A percentile compares a stretch with the other conserved stretches of the same genome.
These are phyloP conservation scores for Pneumocystis sp. DNA, from an alignment of 1,139 yeast species.

Conservation along the genomic window DNA sequence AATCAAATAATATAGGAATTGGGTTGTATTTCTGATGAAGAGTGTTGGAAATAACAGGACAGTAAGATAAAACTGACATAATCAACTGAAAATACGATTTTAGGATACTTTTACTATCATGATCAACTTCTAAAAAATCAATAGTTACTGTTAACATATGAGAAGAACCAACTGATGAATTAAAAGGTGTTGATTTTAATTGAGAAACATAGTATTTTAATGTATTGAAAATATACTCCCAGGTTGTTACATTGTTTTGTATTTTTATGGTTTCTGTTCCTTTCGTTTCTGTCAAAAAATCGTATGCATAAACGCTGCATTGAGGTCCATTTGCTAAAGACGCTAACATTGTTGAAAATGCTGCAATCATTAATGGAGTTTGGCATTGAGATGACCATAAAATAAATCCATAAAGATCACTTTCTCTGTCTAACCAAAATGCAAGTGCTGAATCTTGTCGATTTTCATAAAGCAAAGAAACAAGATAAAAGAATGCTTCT, in stretches of 20 bases:
- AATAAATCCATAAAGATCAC: slow-evolving; percentile 57
- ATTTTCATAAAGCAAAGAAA: slow-evolving; percentile 52
- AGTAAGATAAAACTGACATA: slow-evolving; percentile 35
- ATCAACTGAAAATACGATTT: slow-evolving; percentile 54
- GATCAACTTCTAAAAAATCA: slow-evolving; percentile 44
- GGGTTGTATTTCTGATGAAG: slow-evolving; percentile 23
- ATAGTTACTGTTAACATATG: slow-evolving; percentile 9
- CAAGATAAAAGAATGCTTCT: slow-evolving; percentile 70
- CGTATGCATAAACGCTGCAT: slow-evolving; percentile 36
- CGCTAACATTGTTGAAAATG: slow-evolving; percentile 65
- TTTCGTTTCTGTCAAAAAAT: slow-evolving; percentile 21
- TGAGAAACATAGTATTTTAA: slow-evolving; percentile 42
- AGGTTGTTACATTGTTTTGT: slow-evolving; percentile 23
- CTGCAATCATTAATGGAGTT: slow-evolving; percentile 68
- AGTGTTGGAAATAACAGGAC: slow-evolving; percentile 27
- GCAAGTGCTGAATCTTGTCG: slow-evolving; percentile 43
- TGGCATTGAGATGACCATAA: slow-evolving; percentile 80
- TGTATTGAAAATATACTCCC: slow-evolving; percentile 45
- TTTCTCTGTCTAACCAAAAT: slow-evolving; percentile 63
- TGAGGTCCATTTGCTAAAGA: slow-evolving; percentile 52
- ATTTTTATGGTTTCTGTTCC: slow-evolving; percentile 3
- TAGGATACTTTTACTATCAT: slow-evolving; percentile 63
- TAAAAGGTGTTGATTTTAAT: slow-evolving; percentile 20
- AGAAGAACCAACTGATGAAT: not conserved
- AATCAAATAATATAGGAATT: slow-evolving; percentile 17